Evolutionary conservation across 192 early-diverging fungal species (phyloP).

Genomic region (Entomortierella parvispora): DNA sequence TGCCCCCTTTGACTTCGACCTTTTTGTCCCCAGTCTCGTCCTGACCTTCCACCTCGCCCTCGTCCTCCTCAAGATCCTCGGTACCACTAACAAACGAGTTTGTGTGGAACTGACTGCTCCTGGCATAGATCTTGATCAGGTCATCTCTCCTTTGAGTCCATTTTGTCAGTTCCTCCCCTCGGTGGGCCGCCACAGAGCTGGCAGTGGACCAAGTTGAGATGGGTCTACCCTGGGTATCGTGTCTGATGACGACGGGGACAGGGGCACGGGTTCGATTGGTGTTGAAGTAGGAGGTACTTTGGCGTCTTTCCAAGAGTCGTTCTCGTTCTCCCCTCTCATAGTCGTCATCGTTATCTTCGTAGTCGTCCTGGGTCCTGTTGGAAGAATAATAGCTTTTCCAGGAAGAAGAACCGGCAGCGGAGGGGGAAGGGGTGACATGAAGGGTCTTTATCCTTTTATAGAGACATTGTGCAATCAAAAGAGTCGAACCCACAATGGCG

Average conservation of each 20-base stretch:
- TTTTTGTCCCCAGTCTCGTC: background rate
- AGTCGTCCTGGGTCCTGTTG: background rate
- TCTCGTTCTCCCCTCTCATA: slow-evolving; percentile 15
- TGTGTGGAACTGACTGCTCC: slow-evolving; percentile 13
- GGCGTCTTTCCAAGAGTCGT: slow-evolving; percentile 31
- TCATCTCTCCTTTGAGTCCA: slow-evolving; percentile 46
- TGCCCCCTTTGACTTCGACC: background rate
- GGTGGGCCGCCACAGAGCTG: slow-evolving; percentile 36
- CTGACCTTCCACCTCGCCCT: background rate
- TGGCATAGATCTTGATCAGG: slow-evolving; percentile 44
- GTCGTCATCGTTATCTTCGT: slow-evolving; percentile 6
- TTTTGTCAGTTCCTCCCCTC: slow-evolving; percentile 39
- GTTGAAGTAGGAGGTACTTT: slow-evolving; percentile 44
- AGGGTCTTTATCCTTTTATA: slow-evolving; percentile 32
- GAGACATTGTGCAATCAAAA: slow-evolving; percentile 28
- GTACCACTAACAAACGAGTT: slow-evolving; percentile 4
- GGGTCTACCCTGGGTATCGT: slow-evolving; percentile 38
- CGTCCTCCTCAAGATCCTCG: slow-evolving; percentile 19
- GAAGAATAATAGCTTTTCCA: slow-evolving; percentile 24
- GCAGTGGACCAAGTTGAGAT: slow-evolving; percentile 52
- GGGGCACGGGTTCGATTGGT: slow-evolving; percentile 44
- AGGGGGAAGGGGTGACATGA: slow-evolving; percentile 10
- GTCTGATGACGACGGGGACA: slow-evolving; percentile 28
- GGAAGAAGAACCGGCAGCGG: background rate
- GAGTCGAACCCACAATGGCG: slow-evolving; percentile 15